A percentile compares a stretch with the other conserved stretches of the same genome.
Conservation (phyloP, 2,329 filamentous ascomycete species). For the Fusarium euwallaceae region DNA sequence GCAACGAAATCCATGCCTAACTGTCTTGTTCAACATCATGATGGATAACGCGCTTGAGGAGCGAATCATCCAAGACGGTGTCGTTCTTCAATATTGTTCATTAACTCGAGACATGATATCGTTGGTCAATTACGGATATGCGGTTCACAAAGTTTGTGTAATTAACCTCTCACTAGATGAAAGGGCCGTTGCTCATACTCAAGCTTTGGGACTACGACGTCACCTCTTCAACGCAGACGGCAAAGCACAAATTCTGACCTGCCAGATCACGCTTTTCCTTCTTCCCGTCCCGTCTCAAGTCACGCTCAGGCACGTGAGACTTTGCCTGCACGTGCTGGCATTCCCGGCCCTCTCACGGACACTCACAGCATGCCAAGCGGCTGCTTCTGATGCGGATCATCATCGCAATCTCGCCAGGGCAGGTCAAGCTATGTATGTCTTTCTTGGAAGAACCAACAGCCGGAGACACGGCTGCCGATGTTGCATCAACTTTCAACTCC, state of each 20-base stretch:
- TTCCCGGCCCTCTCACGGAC: neutral
- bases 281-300: neutral
- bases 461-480: neutral
- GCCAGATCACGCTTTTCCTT: neutral
- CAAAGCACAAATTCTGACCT: neutral
- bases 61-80: neutral
- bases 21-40: neutral
- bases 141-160: neutral
- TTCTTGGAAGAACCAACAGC: neutral
- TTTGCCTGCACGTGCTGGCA: constrained; percentile 12
- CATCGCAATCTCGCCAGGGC: constrained; percentile 16
- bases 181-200: neutral
- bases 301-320: neutral
- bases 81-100: neutral
- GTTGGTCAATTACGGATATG: neutral
- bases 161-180: neutral
- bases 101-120: neutral
- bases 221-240: neutral
- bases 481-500: neutral
- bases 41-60: neutral
- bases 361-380: constrained; percentile 4
- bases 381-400: constrained; percentile 23
- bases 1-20: neutral
- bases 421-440: neutral
- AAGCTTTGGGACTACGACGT: neutral